Evolutionary conservation across 139 green algal genomes (phyloP), one percentile per base, ranked within the genome.

Genomic region (Haematococcus lacustris): DNA sequence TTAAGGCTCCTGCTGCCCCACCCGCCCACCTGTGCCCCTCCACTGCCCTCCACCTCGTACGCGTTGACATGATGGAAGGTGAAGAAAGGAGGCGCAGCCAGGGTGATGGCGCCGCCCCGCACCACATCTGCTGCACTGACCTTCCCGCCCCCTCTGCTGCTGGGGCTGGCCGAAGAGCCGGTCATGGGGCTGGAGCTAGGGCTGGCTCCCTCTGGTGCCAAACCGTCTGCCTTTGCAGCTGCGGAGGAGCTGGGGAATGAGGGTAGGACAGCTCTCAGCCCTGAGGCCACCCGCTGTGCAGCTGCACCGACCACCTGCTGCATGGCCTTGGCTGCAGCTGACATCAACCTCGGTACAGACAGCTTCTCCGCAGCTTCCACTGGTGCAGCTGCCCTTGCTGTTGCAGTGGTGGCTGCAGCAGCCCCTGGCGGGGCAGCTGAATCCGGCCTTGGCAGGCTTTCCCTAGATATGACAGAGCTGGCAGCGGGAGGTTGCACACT

Each of bases 61-160:
- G 85, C 89, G 59, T 94, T 94, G 23, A 83, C 83, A 71, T 94
- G 88, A 71, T 94, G 89, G 73, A 94, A 93, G 6, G 84, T 60
- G 73, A 94, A 94, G 70, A 76, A 83, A 34, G 85, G 64, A 3
- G 67, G 67, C n/a, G 53, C 53, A n/a, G n/a, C n/a, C n/a, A n/a
- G n/a, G n/a, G n/a, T n/a, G n/a, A n/a, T n/a, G n/a, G n/a, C n/a
- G n/a, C n/a, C n/a, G n/a, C n/a, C n/a, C n/a, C n/a, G n/a, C n/a
- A n/a, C n/a, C n/a, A n/a, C n/a, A n/a, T n/a, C n/a, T n/a, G n/a
- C n/a, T n/a, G n/a, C n/a, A n/a, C n/a, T n/a, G n/a, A n/a, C n/a
- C n/a, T n/a, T 57, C 13, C 47, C 47, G 13, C 17, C 47, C 21
- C 21, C 21, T 13, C 47, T 57, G 47, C 47, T 57, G 60, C 60